Evolutionary conservation across 345 rosid species (phyloP).

Genomic region (Eucalyptus melliodora): DNA sequence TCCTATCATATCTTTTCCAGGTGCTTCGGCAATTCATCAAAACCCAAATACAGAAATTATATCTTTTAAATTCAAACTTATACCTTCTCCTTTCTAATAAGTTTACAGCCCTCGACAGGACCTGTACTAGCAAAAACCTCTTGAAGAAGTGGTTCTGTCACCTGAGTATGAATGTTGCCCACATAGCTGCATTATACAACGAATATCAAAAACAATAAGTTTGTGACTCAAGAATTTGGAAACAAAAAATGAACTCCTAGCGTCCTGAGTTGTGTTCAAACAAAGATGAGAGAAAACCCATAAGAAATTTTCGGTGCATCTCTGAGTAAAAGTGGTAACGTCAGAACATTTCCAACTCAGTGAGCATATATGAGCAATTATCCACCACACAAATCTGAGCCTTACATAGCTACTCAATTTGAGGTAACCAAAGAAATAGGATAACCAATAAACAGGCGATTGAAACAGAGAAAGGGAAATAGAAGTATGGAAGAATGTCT

Average conservation of each 20-base stretch:
- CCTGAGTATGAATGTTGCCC: conserved; percentile 86
- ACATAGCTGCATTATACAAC: conserved; percentile 51
- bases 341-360: background rate
- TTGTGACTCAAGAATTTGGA: background rate
- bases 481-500: conserved; percentile 4
- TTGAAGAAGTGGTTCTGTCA: conserved; percentile 91
- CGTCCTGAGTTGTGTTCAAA: background rate
- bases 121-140: conserved; percentile 97
- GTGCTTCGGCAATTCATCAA: background rate
- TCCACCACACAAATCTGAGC: background rate
- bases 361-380: background rate
- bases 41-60: background rate
- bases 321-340: background rate
- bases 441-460: background rate
- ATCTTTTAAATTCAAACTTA: fast-evolving
- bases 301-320: background rate
- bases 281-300: background rate
- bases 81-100: conserved; percentile 88
- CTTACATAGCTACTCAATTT: background rate
- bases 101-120: conserved; percentile 90
- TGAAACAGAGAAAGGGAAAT: background rate
- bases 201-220: background rate
- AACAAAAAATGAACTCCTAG: background rate
- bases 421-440: background rate
- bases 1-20: background rate